Evolutionary conservation across 2,329 filamentous ascomycete genomes (phyloP), one percentile per base, ranked within the genome.

Genomic region (Exophiala calicioides): DNA sequence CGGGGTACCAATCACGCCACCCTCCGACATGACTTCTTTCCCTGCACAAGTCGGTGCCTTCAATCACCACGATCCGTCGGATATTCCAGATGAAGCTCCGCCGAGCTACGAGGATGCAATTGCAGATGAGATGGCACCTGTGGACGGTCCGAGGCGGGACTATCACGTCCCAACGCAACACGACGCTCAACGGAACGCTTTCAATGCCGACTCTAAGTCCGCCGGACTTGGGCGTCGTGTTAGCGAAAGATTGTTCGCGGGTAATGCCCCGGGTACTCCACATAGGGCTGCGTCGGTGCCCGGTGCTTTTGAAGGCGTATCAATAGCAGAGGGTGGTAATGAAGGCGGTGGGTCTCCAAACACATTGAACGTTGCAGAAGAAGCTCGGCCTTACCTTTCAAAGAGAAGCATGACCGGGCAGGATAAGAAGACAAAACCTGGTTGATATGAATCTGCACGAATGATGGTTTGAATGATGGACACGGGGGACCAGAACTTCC

Each of bases 71-170:
- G 30, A 49, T 12, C 38, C 37, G 9, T 27, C 30, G 7, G 45
- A 52, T 21, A 31, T 55, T 20, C 52, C 54, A 55, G 84, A 88
- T 23, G 89, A 93, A 45, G 88, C 89, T n/a, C 90, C 91, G 13
- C 90, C 90, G 5, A 95, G 88, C 61, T 97, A 97, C 62, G 90
- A 95, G 68, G 90, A 96, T 67, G 90, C 89, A 9, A 84, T 96
- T 69, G 90, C 89, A 5, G 84, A 88, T 55, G 80, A 84, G 48
- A 69, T 93, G 52, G 84, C 80, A 26, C 87, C 88, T 1, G 80
- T 89, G 45, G 80, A 88, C 62, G 86, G 83, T 51, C 72, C 84
- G 19, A 75, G 90, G 59, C 66, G 70, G 60, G 69, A 74, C 61
- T 74, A 74, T 68, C 67, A 70, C 63, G 42, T 52, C 7, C 30